Base-by-base conservation (phyloP, 208 protist species). In the Lotmaria passim region DNA sequence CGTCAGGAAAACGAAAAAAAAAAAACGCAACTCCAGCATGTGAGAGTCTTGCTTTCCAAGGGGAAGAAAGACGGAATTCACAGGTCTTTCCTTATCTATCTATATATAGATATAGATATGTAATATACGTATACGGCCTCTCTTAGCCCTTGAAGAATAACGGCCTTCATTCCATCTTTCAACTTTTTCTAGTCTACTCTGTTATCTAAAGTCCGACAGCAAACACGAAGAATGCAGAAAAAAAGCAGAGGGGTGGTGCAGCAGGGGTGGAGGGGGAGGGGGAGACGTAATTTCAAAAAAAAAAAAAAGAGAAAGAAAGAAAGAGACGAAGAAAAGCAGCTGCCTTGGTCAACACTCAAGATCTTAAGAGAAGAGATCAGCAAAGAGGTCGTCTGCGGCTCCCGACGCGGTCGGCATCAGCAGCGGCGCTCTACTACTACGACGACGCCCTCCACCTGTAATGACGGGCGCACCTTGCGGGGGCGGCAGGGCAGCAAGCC, bases 361-460 rank as follows among this genome's bases (percentile, higher is more conserved):
- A n/a, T 33, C 36, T 78, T 80, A 91, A 3, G 75, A 83, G 28
- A 86, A 94, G 1, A 90, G 39, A 59, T 91, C 85, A 0, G 82
- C 75, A 59, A 94, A 94, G 55, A 93, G 59, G 65, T 91, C 85
- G 17, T 93, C 85, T 26, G 66, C 68, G 30, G 64, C 30, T 19
- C 57, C 66, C 10, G 41, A 12, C 47, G 79, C 31, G 26, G 46
- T 23, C 43, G 66, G 46, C 73, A 74, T 51, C 57, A 72, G 33
- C 44, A 69, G 43, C 7, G 53, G 52, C 14, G 53, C 63, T 15
- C n/a, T n/a, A n/a, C n/a, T n/a, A n/a, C n/a, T n/a, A n/a, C n/a
- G n/a, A n/a, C 81, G 81, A 15, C 77, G 74, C 21, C 58, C 47
- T 15, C 26, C 38, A 0, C 0, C 56, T 21, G 17, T 19, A 17